Evolutionary conservation across 495 filamentous ascomycete genomes (phyloP), one percentile per base, ranked within the genome.

Genomic region (Hypomontagnella submonticulosa): DNA sequence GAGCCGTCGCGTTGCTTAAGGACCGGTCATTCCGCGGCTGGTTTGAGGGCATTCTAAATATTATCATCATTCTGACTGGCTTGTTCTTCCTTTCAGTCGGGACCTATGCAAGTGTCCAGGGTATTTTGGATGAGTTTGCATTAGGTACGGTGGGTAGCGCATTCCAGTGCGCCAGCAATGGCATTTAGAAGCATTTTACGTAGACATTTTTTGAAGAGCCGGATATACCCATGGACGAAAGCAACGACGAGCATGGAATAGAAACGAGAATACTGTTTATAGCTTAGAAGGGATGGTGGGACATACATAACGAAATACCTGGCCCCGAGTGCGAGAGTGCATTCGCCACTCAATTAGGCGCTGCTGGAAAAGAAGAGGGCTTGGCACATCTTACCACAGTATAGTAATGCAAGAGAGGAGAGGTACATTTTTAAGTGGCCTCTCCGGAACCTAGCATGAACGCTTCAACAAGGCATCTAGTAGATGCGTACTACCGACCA

Each of bases 101-200:
- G 23, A 96, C 91, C 13, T 96, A 96, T 71, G 90, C 88, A 55
- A 90, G 88, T 42, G 81, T 91, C 23, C 82, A 89, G 75, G 84
- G 83, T 38, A 90, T 92, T 18, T 76, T 91, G 32, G 75, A 86
- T 54, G 83, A 80, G 52, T 91, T 90, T 65, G 48, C 75, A 6
- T 71, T 75, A 1, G 84, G 83, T 13, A 73, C 74, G 4, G 83
- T 90, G 15, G 79, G 84, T 7, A 82, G 80, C 4, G 80, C 86
- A 1, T 92, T 90, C 64, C 82, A 83, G 4, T 92, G 89, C 68
- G 78, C 75, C n/a, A 84, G 78, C 60, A 91, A 90, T 49, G 82
- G 80, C n/a, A 63, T 84, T 37, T 83, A 66, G 71, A 47, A 19
- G 32, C 53, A 53, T 56, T 54, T 63, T 37, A 51, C 60, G 51